Evolutionary conservation across 805 yeast species (phyloP).

Genomic region (Ogataea polymorpha): DNA sequence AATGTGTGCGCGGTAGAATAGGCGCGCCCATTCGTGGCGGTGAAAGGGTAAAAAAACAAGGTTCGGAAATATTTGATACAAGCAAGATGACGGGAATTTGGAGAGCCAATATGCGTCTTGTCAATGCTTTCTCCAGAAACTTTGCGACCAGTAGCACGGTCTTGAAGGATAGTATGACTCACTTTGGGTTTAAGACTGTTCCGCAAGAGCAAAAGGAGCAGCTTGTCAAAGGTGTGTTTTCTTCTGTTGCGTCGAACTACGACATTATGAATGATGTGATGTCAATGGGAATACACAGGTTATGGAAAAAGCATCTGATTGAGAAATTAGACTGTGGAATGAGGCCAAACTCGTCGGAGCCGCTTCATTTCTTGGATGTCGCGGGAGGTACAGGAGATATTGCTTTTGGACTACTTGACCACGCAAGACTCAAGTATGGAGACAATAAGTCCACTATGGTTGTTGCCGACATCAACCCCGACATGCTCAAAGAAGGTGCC

Average conservation of each 20-base stretch:
- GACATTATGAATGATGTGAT: constrained; percentile 98
- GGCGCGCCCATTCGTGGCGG: constrained; percentile 4
- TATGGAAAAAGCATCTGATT: constrained; percentile 93
- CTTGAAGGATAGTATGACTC: constrained; percentile 56
- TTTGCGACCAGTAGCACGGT: constrained; percentile 2
- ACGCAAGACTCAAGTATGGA: constrained; percentile 74
- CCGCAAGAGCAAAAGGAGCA: constrained; percentile 76
- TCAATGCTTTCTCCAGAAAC: constrained; percentile 1
- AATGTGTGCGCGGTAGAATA: constrained; percentile 7
- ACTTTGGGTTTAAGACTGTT: constrained; percentile 88
- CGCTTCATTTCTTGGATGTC: constrained; percentile 86
- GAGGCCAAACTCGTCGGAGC: constrained; percentile 75
- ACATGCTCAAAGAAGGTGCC: constrained; percentile 92
- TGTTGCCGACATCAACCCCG: constrained; percentile 91
- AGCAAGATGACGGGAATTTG: constrained; percentile 3
- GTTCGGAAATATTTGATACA: background rate
- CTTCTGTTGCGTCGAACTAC: constrained; percentile 90
- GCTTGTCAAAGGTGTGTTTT: constrained; percentile 81
- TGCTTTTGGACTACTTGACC: constrained; percentile 91
- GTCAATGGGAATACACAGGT: constrained; percentile 92
- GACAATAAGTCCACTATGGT: constrained; percentile 81
- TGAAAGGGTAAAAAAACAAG: constrained; percentile 1
- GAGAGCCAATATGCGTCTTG: constrained; percentile 4
- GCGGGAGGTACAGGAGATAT: constrained; percentile 99
- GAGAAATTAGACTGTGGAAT: constrained; percentile 87